These are phyloP conservation scores for Tylopilus rubrobrunneus DNA, from an alignment of 768 basidiomycete genomes.

Conservation along the genomic window DNA sequence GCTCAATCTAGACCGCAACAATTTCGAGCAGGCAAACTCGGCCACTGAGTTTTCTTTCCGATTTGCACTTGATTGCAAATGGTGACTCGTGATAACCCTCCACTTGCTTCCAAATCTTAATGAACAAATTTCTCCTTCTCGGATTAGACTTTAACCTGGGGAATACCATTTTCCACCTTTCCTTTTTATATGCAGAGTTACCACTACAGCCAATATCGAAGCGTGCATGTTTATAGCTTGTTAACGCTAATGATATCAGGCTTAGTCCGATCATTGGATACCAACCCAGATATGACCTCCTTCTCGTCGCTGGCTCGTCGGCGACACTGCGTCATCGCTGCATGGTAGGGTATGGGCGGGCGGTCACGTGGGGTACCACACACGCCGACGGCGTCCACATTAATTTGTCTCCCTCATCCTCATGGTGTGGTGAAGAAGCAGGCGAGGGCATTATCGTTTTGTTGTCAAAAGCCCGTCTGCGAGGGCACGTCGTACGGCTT, in stretches of 20 bases:
- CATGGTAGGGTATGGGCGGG: too few species aligned
- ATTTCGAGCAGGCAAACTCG: constrained; percentile 55
- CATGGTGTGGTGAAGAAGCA: too few species aligned
- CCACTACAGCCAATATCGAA: constrained; percentile 64
- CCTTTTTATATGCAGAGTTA: constrained; percentile 54
- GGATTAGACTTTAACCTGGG: constrained; percentile 51
- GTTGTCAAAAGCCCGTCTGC: too few species aligned
- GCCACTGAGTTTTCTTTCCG: constrained; percentile 55
- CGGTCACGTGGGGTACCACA: too few species aligned
- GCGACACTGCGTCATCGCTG: too few species aligned
- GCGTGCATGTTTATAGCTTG: constrained; percentile 22
- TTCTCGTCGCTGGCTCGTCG: too few species aligned
- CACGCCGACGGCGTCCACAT: too few species aligned
- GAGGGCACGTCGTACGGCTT: too few species aligned
- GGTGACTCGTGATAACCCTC: constrained; percentile 15
- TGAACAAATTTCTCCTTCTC: too few species aligned
- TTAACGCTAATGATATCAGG: constrained; percentile 25
- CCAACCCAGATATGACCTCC: constrained; percentile 52
- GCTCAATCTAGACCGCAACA: constrained; percentile 50
- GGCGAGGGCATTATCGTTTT: too few species aligned
- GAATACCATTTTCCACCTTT: constrained; percentile 48
- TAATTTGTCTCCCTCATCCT: too few species aligned
- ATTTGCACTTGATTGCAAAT: constrained; percentile 50
- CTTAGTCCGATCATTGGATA: constrained; percentile 64
- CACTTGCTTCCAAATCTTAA: neutral